Evolutionary conservation across 257 asterid species (phyloP).

Genomic region (Ballota nigra): DNA sequence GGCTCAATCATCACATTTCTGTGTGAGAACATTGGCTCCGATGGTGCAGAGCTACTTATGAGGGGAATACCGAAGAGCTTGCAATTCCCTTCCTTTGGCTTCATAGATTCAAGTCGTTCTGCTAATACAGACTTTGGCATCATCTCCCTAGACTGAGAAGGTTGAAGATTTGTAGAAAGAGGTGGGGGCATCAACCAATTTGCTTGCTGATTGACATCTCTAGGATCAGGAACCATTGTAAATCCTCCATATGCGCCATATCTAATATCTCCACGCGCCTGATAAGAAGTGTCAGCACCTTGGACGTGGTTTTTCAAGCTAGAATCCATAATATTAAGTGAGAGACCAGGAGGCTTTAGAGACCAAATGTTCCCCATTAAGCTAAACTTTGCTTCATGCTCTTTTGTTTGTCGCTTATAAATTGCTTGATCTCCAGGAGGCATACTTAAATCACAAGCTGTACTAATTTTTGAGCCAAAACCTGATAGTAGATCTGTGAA

Average conservation of each 20-base stretch:
- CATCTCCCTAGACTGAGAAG: conserved; percentile 58
- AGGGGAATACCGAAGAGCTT: conserved; percentile 89
- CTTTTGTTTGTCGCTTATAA: conserved; percentile 46
- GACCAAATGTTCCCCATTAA: conserved; percentile 62
- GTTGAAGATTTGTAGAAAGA: conserved; percentile 52
- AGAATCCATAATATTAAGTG: conserved; percentile 69
- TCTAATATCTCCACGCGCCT: conserved; percentile 51
- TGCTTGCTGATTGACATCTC: conserved; percentile 50
- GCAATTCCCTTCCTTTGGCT: conserved; percentile 67
- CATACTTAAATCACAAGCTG: conserved; percentile 41
- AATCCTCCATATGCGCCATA: conserved; percentile 48
- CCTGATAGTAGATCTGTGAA: conserved; percentile 80
- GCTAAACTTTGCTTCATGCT: conserved; percentile 49
- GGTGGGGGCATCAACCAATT: conserved; percentile 84
- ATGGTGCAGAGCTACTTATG: conserved; percentile 35
- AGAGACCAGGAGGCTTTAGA: conserved; percentile 50
- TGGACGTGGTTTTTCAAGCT: conserved; percentile 44
- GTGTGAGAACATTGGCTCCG: conserved; percentile 39
- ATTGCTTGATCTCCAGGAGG: conserved; percentile 44
- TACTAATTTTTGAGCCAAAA: conserved; percentile 57
- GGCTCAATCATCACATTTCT: conserved; percentile 33
- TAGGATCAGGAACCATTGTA: conserved; percentile 42
- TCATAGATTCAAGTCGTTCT: conserved; percentile 42
- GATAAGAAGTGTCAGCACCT: conserved; percentile 43
- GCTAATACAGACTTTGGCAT: conserved; percentile 40